A percentile compares a stretch with the other conserved stretches of the same genome.
Evolutionary conservation across 306 rosid species (phyloP).

Genomic region (Sesbania bispinosa): DNA sequence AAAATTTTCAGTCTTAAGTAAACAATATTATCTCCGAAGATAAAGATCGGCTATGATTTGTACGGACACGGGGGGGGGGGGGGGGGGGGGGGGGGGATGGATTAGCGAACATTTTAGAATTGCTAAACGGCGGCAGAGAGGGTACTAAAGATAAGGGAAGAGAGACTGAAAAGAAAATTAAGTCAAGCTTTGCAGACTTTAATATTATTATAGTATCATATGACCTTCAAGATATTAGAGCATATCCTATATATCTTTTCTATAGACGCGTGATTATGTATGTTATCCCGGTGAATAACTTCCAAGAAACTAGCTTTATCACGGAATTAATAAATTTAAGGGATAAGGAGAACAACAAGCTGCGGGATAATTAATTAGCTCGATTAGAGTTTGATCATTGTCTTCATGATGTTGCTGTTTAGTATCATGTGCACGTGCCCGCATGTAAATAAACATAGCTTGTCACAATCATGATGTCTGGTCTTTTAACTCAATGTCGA

Average conservation of each 20-base stretch:
- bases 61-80: slow-evolving; percentile 58
- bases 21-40: slow-evolving; percentile 27
- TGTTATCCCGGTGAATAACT: slow-evolving; percentile 26
- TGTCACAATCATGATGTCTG: too few species aligned
- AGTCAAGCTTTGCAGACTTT: slow-evolving; percentile 29
- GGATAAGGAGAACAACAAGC: background rate
- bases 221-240: background rate
- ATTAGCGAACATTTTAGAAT: background rate
- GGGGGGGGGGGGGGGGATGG: too few species aligned
- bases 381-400: background rate
- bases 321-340: background rate
- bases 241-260: background rate
- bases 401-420: background rate
- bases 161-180: background rate
- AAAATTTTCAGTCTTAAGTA: background rate
- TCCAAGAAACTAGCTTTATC: slow-evolving; percentile 10
- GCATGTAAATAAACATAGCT: too few species aligned
- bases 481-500: too few species aligned
- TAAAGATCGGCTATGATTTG: slow-evolving; percentile 22
- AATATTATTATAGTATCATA: background rate
- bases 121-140: too few species aligned
- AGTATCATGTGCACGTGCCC: background rate
- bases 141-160: too few species aligned
- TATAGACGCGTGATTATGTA: background rate
- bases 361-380: background rate